Evolutionary conservation across 2,329 filamentous ascomycete genomes (phyloP).

Genomic region (Talaromyces sp.): DNA sequence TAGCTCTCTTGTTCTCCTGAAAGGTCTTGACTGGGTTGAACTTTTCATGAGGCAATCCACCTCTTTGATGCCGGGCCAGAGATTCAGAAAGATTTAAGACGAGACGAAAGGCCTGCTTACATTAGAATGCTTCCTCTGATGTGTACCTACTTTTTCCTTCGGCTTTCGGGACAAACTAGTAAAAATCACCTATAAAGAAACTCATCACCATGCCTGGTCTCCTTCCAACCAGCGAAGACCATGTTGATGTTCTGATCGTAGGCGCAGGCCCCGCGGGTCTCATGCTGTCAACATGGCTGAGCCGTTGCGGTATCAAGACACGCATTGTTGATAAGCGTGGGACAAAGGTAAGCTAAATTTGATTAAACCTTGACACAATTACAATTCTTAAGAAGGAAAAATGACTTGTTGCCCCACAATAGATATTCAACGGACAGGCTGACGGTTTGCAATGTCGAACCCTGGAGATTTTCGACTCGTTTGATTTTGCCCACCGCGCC

Average conservation of each 20-base stretch:
- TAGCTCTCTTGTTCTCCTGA: neutral
- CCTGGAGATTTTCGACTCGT: slow-evolving; percentile 68
- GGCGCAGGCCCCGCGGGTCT: slow-evolving; percentile 28
- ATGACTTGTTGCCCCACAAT: neutral
- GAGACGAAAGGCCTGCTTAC: neutral
- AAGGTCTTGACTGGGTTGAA: neutral
- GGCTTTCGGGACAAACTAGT: neutral
- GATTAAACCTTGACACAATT: neutral
- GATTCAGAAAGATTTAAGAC: neutral
- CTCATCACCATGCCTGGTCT: neutral
- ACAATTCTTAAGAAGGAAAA: neutral
- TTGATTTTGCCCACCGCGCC: slow-evolving; percentile 62
- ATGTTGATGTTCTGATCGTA: slow-evolving; percentile 30
- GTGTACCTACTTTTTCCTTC: neutral
- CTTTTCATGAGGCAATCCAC: neutral
- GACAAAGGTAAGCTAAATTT: slow-evolving; percentile 49
- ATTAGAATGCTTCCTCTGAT: neutral
- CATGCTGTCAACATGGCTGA: slow-evolving; percentile 51
- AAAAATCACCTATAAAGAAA: neutral
- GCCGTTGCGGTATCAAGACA: slow-evolving; percentile 48
- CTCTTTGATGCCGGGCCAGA: neutral
- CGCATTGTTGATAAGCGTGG: slow-evolving; percentile 49
- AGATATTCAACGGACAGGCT: slow-evolving; percentile 37
- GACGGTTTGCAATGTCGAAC: slow-evolving; percentile 63
- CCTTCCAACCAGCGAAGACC: slow-evolving; percentile 18